Evolutionary conservation across 305 asterid species (phyloP).

Genomic region (Euphrasia arctica): DNA sequence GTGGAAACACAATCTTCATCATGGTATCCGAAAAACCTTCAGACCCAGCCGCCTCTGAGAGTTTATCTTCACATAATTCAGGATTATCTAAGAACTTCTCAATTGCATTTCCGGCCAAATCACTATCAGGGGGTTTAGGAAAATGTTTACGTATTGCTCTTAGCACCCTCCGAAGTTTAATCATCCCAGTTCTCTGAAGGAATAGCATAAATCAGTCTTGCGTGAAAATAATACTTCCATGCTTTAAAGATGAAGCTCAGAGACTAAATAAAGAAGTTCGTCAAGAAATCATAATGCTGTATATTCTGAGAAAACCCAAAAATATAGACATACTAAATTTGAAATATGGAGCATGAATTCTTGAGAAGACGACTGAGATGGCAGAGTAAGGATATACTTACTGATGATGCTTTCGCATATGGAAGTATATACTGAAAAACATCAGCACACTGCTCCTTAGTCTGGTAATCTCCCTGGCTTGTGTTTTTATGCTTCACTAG

Average conservation of each 20-base stretch:
- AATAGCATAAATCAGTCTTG: slow-evolving; percentile 25
- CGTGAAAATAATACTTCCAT: not conserved
- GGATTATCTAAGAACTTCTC: slow-evolving; percentile 92
- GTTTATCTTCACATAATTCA: slow-evolving; percentile 83
- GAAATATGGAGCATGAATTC: slow-evolving; percentile 13
- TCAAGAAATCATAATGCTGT: slow-evolving; percentile 22
- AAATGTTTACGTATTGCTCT: slow-evolving; percentile 97
- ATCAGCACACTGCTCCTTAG: slow-evolving; percentile 99
- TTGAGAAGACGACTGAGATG: slow-evolving; percentile 23
- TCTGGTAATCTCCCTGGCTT: slow-evolving; percentile 96
- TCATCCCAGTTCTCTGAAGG: slow-evolving; percentile 79
- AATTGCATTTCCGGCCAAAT: slow-evolving; percentile 80
- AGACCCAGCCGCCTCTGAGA: slow-evolving; percentile 85
- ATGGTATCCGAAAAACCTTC: slow-evolving; percentile 71
- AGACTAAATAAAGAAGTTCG: not conserved
- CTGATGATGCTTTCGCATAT: slow-evolving; percentile 96
- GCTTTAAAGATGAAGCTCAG: too few relatives aligned
- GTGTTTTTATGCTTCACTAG: slow-evolving; percentile 85
- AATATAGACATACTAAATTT: slow-evolving; percentile 12
- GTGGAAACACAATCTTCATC: slow-evolving; percentile 54
- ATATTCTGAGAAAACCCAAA: slow-evolving; percentile 19
- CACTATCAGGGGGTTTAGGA: slow-evolving; percentile 82
- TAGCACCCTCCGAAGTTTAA: slow-evolving; percentile 86
- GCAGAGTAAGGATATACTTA: slow-evolving; percentile 41
- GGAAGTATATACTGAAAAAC: slow-evolving; percentile 95